These are phyloP conservation scores for Ilyonectria sp. DNA, from an alignment of 2,329 filamentous ascomycete species.

Conservation along the genomic window DNA sequence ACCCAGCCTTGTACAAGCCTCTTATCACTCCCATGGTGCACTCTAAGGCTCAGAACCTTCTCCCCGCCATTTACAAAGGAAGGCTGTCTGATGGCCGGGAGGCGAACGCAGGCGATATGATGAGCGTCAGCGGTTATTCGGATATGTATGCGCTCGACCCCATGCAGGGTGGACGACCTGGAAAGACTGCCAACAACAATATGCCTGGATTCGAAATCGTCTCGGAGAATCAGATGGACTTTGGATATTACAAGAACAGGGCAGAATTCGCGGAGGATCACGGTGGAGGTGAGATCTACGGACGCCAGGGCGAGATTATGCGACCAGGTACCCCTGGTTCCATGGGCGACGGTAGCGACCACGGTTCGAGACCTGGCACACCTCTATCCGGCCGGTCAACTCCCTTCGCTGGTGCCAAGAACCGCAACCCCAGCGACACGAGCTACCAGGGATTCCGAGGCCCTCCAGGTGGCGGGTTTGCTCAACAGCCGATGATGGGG, in stretches of 20 bases:
- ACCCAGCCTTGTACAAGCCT: constrained; percentile 90
- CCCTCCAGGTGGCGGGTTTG: constrained; percentile 38
- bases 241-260: constrained; percentile 91
- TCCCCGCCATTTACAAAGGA: constrained; percentile 89
- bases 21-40: constrained; percentile 97
- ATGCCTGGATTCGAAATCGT: constrained; percentile 91
- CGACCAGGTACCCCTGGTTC: constrained; percentile 75
- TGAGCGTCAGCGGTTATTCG: constrained; percentile 80
- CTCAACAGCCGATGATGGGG: constrained; percentile 42
- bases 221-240: constrained; percentile 87
- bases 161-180: constrained; percentile 75
- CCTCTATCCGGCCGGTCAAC: constrained; percentile 55
- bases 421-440: constrained; percentile 47
- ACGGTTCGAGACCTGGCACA: constrained; percentile 65
- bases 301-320: constrained; percentile 70
- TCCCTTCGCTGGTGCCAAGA: constrained; percentile 52
- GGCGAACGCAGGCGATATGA: constrained; percentile 68
- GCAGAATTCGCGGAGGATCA: constrained; percentile 90
- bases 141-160: constrained; percentile 85
- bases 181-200: constrained; percentile 57
- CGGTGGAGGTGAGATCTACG: constrained; percentile 81
- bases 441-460: constrained; percentile 50
- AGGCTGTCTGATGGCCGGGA: constrained; percentile 79
- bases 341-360: constrained; percentile 60
- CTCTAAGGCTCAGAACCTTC: constrained; percentile 87